Evolutionary conservation across 345 rosid species (phyloP), one percentile per base, ranked within the genome.

Genomic region (Cochlearia excelsa): DNA sequence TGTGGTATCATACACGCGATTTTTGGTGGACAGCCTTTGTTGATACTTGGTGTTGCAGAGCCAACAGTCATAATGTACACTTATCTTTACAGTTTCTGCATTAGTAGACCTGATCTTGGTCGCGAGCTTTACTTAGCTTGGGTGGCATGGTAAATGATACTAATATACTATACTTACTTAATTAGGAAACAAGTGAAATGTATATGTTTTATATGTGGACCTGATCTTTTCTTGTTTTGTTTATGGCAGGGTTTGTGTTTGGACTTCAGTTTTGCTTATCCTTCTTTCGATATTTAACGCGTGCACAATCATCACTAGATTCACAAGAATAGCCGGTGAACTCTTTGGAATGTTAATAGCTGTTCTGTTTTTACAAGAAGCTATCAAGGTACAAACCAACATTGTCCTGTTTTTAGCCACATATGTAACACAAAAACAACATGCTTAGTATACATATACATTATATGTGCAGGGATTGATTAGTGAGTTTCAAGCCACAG

Each of bases 51-150:
- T 5, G 97, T 89, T 53, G 97, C 97, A 3, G 95, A 90, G 54
- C 95, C 97, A 2, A 90, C 97, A 2, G 73, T 84, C 57, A 90
- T 87, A 10, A 90, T 90, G 97, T 86, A 84, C 73, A 84, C 84
- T 57, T 90, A 87, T 57, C 69, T 87, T 75, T 87, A 87, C 76
- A 77, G 68, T 63, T 90, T 90, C 74, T 59, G 86, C 69, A 69
- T 75, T 66, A 74, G 75, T 33, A 79, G 82, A 67, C 78, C 75
- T 0, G 85, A 75, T 5, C 40, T 90, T 54, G 95, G 97, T 33
- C 58, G 42, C 26, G 69, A 79, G 30, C 81, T 87, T 56, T 90
- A 54, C 62, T 59, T 87, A 33, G 86, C 97, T 59, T 90, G 97
- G 95, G 74, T 78, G 35, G 90, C 80, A 54, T 90, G 97, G 93